These are phyloP conservation scores for Rosa hybrid DNA, from an alignment of 331 rosid species.

Conservation along the genomic window DNA sequence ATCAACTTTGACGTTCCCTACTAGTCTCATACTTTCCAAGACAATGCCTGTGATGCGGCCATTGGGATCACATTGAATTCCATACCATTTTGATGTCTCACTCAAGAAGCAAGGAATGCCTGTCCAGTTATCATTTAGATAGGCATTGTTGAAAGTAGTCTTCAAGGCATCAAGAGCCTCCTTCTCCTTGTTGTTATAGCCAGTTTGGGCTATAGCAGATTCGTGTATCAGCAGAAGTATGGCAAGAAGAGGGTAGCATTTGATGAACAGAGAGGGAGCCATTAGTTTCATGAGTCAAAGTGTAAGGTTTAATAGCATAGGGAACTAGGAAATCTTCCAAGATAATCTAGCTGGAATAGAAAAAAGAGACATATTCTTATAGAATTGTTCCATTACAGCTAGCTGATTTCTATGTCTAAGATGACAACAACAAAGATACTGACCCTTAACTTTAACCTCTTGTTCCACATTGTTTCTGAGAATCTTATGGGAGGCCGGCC, in stretches of 20 bases:
- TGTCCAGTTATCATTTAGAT: conserved; percentile 38
- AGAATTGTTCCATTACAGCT: conserved; percentile 3
- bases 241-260: not conserved
- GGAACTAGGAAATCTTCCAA: not conserved
- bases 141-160: conserved; percentile 33
- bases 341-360: not conserved
- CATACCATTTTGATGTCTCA: conserved; percentile 41
- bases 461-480: not conserved
- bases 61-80: conserved; percentile 36
- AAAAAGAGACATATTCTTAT: not conserved
- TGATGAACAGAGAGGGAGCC: not conserved
- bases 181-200: conserved; percentile 34
- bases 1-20: conserved; percentile 17
- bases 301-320: not conserved
- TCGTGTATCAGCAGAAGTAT: conserved; percentile 14
- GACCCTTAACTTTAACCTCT: not conserved
- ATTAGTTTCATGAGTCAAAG: not conserved
- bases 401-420: not conserved
- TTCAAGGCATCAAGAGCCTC: conserved; percentile 44
- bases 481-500: conserved; percentile 4
- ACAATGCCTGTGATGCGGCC: conserved; percentile 33
- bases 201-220: conserved; percentile 32
- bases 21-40: conserved; percentile 32
- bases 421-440: conserved; percentile 1
- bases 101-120: conserved; percentile 36